A percentile compares a stretch with the other conserved stretches of the same genome.
Evolutionary conservation across 495 filamentous ascomycete species (phyloP).

Genomic region (Lasiosphaeria ovina): DNA sequence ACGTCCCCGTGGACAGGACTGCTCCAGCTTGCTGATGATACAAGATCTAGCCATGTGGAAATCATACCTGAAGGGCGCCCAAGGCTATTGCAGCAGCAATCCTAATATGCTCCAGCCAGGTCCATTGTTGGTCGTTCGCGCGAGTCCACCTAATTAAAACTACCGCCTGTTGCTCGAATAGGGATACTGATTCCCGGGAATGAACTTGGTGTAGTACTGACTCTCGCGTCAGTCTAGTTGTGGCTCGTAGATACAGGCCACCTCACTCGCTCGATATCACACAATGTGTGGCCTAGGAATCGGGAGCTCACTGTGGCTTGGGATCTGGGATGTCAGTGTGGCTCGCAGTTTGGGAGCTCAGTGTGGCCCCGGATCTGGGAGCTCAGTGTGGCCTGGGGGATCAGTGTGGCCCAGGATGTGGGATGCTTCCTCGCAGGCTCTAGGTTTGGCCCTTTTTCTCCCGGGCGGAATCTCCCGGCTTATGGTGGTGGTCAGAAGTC

Average conservation of each 20-base stretch:
- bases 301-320: background rate
- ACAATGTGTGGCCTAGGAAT: background rate
- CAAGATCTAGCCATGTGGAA: background rate
- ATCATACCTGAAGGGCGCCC: background rate
- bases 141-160: background rate
- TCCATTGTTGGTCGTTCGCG: background rate
- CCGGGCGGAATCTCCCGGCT: no score
- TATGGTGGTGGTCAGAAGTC: no score
- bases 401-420: no score
- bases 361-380: no score
- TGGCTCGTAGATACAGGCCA: background rate
- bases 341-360: no score
- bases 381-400: no score
- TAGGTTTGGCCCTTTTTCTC: no score
- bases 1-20: background rate
- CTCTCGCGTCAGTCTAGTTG: background rate
- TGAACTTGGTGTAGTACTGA: background rate
- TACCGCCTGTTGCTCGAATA: background rate
- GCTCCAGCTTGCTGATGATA: background rate
- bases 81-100: background rate
- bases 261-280: background rate
- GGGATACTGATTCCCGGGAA: background rate
- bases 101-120: background rate
- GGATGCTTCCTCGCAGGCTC: no score
- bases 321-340: background rate